Conservation (phyloP, 2,329 filamentous ascomycete genomes). For the Xylaria sp. region DNA sequence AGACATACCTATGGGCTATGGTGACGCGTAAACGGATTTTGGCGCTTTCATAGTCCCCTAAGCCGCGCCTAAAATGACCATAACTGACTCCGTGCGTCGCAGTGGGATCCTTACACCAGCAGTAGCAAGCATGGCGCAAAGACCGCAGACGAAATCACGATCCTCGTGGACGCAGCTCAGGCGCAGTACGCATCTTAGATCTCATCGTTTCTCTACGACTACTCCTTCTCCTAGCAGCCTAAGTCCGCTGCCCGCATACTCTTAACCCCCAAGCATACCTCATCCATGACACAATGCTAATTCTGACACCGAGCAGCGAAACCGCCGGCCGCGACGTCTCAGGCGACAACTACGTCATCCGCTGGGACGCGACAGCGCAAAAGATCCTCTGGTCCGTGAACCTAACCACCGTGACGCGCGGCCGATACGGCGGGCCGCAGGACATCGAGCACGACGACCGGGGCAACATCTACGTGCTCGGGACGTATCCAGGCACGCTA, state of each 20-base stretch:
- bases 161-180: slow-evolving; percentile 51
- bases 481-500: slow-evolving; percentile 54
- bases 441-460: slow-evolving; percentile 53
- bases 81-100: background rate
- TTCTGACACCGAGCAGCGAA: slow-evolving; percentile 31
- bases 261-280: background rate
- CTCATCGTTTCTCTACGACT: background rate
- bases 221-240: background rate
- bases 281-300: background rate
- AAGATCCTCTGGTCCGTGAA: slow-evolving; percentile 50
- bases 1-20: no score
- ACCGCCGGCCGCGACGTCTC: slow-evolving; percentile 51
- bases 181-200: slow-evolving; percentile 44
- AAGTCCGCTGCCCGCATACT: background rate
- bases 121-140: slow-evolving; percentile 9
- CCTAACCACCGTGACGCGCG: slow-evolving; percentile 47
- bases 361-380: slow-evolving; percentile 48
- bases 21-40: no score
- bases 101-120: slow-evolving; percentile 47
- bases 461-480: slow-evolving; percentile 54
- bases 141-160: slow-evolving; percentile 47
- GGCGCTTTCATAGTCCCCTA: background rate
- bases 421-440: slow-evolving; percentile 53
- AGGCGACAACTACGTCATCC: slow-evolving; percentile 53
- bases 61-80: background rate